Evolutionary conservation across 441 rosid genomes (phyloP), one percentile per base, ranked within the genome.

Genomic region (Gossypium gossypioides): DNA sequence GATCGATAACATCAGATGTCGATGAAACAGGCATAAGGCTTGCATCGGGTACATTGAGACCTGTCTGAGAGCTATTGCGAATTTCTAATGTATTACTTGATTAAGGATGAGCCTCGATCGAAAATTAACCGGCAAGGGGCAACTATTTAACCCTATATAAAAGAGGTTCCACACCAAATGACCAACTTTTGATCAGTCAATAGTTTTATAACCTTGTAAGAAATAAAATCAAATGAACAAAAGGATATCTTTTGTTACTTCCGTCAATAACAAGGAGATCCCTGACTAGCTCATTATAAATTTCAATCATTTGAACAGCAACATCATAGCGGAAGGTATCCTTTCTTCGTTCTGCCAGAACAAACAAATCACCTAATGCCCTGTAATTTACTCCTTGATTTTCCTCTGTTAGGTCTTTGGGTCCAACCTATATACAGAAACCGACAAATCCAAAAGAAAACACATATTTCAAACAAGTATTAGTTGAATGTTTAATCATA

Each of bases 221-320:
- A 61, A 61, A 25, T 18, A 61, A 32, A 72, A 72, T 10, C 27
- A 60, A 72, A 48, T 25, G 44, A 61, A 72, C 6, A 46, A 12
- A 48, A 90, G 96, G 98, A 94, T 94, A 94, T 94, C 92, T 89
- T 86, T 84, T 90, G 86, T 87, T 92, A 72, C 87, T 84, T 82
- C 99, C 99, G 85, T 95, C 97, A 6, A 77, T 78, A 66, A 89
- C 87, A 9, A 95, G 89, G 78, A 92, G 95, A 80, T 92, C 99
- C 75, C 97, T 85, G 50, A 94, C 98, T 90, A 90, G 98, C 80
- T 93, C 98, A 65, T 93, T 93, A 76, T 93, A 90, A 69, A 94
- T 94, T 84, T 94, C 99, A 62, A 90, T 90, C 99, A 94, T 94
- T 78, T 94, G 99, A 61, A 94, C 99, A 71, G 97, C 87, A 69